Evolutionary conservation across 306 rosid genomes (phyloP), one percentile per base, ranked within the genome.

Genomic region (Vachellia pachyceras): DNA sequence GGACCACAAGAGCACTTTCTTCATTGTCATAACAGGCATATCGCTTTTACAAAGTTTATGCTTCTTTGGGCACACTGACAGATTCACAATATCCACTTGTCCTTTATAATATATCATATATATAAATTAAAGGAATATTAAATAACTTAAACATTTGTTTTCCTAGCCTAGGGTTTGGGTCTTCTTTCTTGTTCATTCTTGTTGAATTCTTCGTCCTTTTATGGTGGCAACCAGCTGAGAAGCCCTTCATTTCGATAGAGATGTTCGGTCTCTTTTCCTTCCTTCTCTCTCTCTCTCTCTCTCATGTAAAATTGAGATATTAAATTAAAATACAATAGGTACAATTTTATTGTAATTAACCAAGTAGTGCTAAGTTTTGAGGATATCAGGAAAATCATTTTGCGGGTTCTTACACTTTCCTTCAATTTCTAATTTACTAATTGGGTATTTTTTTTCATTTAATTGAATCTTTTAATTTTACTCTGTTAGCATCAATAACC

Each of bases 1-100:
- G 88, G 86, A 85, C 88, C 88, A 79, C 88, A 69, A 63, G 49
- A 49, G 79, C 82, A 85, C 76, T 70, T 76, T 39, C 81, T 69
- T 35, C 66, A 64, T 77, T 65, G 73, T 67, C 77, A 77, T 78
- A 85, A 82, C 72, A 63, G 81, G 77, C 36, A 82, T 47, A 66
- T 70, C 76, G 77, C 58, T 70, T 79, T 44, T 64, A 20, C 75
- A 42, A 61, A 50, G 69, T 69, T 70, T 63, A 75, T 82, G 83
- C 78, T 82, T 57, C 20, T 69, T 85, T 74, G 79, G 70, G 81
- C 73, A 66, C 69, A 39, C 41, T 60, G 14, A 52, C 66, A 52
- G 13, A 66, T 66, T 35, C 18, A 44, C 60, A 65, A 42, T 42
- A 55, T 57, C 79, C 75, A 72, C 82, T 64, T 12, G 66, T 7